These are phyloP conservation scores for Sonneratia caseolaris DNA, from an alignment of 345 rosid genomes.

Conservation along the genomic window DNA sequence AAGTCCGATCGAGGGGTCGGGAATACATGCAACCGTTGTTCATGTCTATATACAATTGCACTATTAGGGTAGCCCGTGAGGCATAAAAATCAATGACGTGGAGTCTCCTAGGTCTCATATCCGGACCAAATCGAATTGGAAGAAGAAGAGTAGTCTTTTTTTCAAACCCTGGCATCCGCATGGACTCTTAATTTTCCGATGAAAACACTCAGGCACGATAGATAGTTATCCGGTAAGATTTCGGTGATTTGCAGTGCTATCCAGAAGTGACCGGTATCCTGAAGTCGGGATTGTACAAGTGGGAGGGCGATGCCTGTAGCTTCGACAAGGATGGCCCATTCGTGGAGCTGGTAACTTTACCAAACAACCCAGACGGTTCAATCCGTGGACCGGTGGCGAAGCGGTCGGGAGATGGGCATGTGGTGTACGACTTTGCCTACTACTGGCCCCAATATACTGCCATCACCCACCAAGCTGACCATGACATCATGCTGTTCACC, in stretches of 20 bases:
- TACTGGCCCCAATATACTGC: constrained; percentile 89
- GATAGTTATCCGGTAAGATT: no score
- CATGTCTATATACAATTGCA: no score
- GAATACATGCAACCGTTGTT: no score
- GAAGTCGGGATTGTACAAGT: constrained; percentile 57
- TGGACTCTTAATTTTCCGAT: no score
- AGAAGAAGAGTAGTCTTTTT: no score
- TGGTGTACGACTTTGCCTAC: constrained; percentile 75
- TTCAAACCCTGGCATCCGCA: no score
- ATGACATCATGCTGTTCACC: constrained; percentile 80
- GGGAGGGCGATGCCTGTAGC: constrained; percentile 73
- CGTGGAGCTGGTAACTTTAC: constrained; percentile 66
- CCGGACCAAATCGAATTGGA: no score
- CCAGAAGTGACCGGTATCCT: constrained; percentile 41
- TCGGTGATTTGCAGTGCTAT: constrained; percentile 34
- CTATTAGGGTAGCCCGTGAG: no score
- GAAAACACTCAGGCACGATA: no score
- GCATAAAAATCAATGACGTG: no score
- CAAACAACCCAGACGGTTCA: constrained; percentile 79
- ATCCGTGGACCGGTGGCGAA: constrained; percentile 60
- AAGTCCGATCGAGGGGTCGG: no score
- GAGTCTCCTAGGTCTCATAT: no score
- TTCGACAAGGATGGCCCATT: constrained; percentile 49
- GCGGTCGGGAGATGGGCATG: constrained; percentile 35
- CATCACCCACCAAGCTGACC: constrained; percentile 47